Percentiles rank a stretch among this genome's conserved stretches.
phyloP scores from a whole-genome alignment of 2,329 filamentous ascomycete species.

The Nemania serpens region DNA sequence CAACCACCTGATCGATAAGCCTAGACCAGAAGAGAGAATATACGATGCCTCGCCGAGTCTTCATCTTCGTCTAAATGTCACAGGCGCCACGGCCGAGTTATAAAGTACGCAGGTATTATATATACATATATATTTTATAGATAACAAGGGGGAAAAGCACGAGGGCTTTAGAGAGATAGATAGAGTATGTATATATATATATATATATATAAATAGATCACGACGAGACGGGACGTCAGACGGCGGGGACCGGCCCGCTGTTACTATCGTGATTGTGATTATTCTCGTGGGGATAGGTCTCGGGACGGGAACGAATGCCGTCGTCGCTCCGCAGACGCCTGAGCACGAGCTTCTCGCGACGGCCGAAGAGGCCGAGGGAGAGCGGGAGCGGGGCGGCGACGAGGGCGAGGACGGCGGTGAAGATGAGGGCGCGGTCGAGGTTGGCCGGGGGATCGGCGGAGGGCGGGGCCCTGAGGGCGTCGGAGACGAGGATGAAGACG shows the following conservation, averaged over 20 bases:
- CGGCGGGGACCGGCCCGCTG: neutral
- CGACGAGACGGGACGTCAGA: neutral
- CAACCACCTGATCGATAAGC: too few relatives aligned
- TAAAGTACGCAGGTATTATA: too few relatives aligned
- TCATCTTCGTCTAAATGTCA: too few relatives aligned
- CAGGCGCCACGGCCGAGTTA: too few relatives aligned
- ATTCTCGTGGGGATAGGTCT: neutral
- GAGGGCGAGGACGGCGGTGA: slow-evolving; percentile 74
- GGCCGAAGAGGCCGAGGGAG: slow-evolving; percentile 71
- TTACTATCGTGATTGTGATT: neutral
- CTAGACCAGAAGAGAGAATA: too few relatives aligned
- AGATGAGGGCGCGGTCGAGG: slow-evolving; percentile 77
- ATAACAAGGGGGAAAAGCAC: too few relatives aligned
- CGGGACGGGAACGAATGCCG: neutral
- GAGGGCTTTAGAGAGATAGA: too few relatives aligned
- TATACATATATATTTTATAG: too few relatives aligned
- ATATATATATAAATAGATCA: too few relatives aligned
- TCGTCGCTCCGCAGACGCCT: slow-evolving; percentile 55
- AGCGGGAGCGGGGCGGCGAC: slow-evolving; percentile 70
- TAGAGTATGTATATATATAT: too few relatives aligned
- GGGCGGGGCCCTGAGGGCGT: slow-evolving; percentile 66
- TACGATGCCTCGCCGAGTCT: too few relatives aligned
- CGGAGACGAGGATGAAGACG: slow-evolving; percentile 81
- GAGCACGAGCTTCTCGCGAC: slow-evolving; percentile 55
- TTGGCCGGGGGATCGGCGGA: slow-evolving; percentile 65